Base-by-base conservation (phyloP, 2,329 filamentous ascomycete genomes). In the Pyrenophora seminiperda region DNA sequence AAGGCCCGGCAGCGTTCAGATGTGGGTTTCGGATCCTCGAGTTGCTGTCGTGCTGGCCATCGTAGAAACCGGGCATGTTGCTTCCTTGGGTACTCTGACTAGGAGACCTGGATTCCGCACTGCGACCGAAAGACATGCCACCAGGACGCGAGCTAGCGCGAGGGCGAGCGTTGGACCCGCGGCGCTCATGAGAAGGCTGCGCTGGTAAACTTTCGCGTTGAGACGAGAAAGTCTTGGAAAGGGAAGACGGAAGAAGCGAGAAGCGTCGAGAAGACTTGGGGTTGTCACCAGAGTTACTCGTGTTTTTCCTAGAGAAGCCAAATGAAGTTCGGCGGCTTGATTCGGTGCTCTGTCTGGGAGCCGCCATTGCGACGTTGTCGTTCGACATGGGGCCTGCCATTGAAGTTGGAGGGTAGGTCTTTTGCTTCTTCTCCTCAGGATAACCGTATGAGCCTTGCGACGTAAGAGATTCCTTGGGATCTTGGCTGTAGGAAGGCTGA, bases 401-500 rank as follows among this genome's bases (percentile, higher is more conserved):
- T 76, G 91, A 96, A 39, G 93, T 89, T 3, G 93, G 93, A 47
- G 93, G 93, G 66, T 97, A 95, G 57, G 83, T 87, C 70, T 84
- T 86, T 44, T 82, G 77, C 55, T 86, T 86, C 70, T 90, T 85
- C 40, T 68, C 65, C 38, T 68, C 63, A 19, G 59, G 46, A 19
- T 63, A 56, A 56, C 46, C 53, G 39, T 62, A 64, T 52, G 80
- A 77, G 71, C 81, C 82, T 67, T 80, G 80, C 13, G 62, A 66
- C 60, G 62, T 64, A 32, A 55, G 37, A 64, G 67, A 68, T 18
- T 54, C 62, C 50, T 59, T 64, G 20, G 66, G 61, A 24, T 71
- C 70, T 39, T 68, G 62, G 4, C 57, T 48, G 41, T 67, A 65
- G 11, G 68, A 65, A 41, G 64, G 59, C 44, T 70, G 67, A 36